Evolutionary conservation across 2,329 filamentous ascomycete species (phyloP).

Genomic region (Fusarium nurragi): DNA sequence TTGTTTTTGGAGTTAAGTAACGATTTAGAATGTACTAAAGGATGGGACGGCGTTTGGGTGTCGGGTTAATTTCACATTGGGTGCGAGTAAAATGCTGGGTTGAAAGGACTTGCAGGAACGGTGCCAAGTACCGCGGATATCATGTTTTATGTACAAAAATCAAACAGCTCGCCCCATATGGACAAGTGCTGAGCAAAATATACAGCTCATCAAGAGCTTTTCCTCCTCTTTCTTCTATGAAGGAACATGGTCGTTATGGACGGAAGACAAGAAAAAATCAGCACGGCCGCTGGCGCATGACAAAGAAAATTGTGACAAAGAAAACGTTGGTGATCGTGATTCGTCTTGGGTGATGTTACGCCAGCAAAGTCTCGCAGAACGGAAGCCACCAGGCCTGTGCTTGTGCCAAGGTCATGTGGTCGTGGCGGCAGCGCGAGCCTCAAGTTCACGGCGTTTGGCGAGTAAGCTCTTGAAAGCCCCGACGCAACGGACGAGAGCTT

Average conservation of each 20-base stretch:
- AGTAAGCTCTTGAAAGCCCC: slow-evolving; percentile 91
- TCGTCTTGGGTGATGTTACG: slow-evolving; percentile 31
- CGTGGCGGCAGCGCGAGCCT: slow-evolving; percentile 56
- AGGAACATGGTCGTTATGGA: slow-evolving; percentile 17
- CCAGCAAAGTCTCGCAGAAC: slow-evolving; percentile 6
- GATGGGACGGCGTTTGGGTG: slow-evolving; percentile 13
- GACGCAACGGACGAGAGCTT: slow-evolving; percentile 82
- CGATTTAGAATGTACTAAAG: slow-evolving; percentile 4
- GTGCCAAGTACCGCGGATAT: slow-evolving; percentile 31
- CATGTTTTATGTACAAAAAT: slow-evolving; percentile 35
- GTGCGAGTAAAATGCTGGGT: neutral
- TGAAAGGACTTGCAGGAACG: slow-evolving; percentile 7
- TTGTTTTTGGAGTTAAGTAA: neutral
- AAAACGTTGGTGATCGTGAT: slow-evolving; percentile 40
- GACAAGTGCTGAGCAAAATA: slow-evolving; percentile 22
- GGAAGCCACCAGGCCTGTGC: neutral
- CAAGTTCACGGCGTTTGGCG: slow-evolving; percentile 72
- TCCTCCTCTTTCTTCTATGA: slow-evolving; percentile 22
- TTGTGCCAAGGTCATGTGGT: slow-evolving; percentile 19
- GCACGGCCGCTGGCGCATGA: slow-evolving; percentile 16
- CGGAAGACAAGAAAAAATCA: slow-evolving; percentile 10
- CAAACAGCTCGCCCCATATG: slow-evolving; percentile 31
- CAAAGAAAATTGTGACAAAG: slow-evolving; percentile 25
- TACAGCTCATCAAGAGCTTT: slow-evolving; percentile 17
- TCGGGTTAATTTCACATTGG: neutral